Evolutionary conservation across 257 asterid species (phyloP).

Genomic region (Forsythia suspensa): DNA sequence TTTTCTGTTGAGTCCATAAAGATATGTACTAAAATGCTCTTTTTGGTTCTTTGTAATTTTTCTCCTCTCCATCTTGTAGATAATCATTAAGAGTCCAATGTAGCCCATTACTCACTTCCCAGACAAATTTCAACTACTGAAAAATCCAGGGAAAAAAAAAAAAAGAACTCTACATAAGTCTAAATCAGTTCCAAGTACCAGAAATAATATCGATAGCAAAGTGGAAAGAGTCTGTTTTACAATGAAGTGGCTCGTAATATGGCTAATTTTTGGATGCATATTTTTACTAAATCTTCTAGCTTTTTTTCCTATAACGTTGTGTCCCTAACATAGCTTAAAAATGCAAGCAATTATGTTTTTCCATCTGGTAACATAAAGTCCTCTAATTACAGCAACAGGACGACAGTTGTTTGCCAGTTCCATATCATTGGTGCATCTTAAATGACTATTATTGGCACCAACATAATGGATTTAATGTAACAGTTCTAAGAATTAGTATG

Average conservation of each 20-base stretch:
- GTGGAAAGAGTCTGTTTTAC: no score
- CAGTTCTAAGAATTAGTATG: no score
- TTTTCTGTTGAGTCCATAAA: conserved; percentile 1
- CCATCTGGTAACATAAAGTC: not conserved
- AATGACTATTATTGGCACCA: no score
- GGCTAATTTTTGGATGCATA: no score
- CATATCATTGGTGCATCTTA: no score
- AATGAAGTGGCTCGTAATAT: no score
- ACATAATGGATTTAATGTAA: no score
- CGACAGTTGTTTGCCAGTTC: not conserved
- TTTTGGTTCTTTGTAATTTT: not conserved
- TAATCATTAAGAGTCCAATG: not conserved
- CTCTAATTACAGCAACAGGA: not conserved
- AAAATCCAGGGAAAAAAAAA: conserved; percentile 10
- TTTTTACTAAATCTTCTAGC: no score
- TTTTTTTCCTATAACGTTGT: not conserved
- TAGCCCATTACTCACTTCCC: not conserved
- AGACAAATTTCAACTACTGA: not conserved
- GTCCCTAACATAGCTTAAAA: not conserved
- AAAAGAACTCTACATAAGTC: not conserved
- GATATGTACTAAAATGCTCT: not conserved
- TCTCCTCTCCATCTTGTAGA: conserved; percentile 2
- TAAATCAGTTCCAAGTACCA: not conserved
- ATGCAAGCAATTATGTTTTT: not conserved
- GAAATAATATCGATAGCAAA: no score